Base-by-base conservation (phyloP, 768 basidiomycete genomes). In the Macrolepiota albuminosa region DNA sequence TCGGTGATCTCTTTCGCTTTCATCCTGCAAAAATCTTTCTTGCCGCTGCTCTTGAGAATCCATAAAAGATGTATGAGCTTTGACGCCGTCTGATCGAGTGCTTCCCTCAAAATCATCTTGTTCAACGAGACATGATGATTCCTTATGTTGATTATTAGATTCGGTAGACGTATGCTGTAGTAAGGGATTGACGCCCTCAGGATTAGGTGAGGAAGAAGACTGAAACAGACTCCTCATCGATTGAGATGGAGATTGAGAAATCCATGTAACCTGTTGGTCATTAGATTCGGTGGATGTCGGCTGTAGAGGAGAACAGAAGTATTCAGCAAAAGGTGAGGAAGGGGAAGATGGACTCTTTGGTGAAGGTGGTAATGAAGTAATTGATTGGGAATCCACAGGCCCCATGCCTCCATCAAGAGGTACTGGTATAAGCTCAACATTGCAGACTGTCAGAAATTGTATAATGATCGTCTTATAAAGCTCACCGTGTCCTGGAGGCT, bases 1-100 rank as follows among this genome's bases (percentile, higher is more conserved):
- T 31, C 13, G 52, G 26, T 6, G 24, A 46, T 54, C 24, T 24
- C 51, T 37, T 31, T 58, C 14, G 1, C 16, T 31, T 39, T 61
- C 61, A 10, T 49, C 56, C 6, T 34, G 24, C 36, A 55, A 48
- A 39, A 58, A 61, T 29, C 45, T 26, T n/a, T 54, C 14, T 33
- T 45, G 26, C 18, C 61, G 56, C 45, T 47, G 18, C n/a, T 54
- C 29, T 24, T 61, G 51, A 14, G 56, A 43, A 29, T 3, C 29
- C 10, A 29, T 26, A 43, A 61, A 57, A 8, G n/a, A 47, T 26
- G 31, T n/a, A 1, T 48, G 8, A 36, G 31, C 53, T 26, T 18
- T 0, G 18, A 39, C 14, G 16, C 31, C 4, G 3, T 42, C 53
- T 42, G 18, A 48, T 48, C 1, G 14, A 31, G 21, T 3, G 43